These are phyloP conservation scores for Trichoderma sp. DNA, from an alignment of 2,329 filamentous ascomycete species.

Conservation along the genomic window DNA sequence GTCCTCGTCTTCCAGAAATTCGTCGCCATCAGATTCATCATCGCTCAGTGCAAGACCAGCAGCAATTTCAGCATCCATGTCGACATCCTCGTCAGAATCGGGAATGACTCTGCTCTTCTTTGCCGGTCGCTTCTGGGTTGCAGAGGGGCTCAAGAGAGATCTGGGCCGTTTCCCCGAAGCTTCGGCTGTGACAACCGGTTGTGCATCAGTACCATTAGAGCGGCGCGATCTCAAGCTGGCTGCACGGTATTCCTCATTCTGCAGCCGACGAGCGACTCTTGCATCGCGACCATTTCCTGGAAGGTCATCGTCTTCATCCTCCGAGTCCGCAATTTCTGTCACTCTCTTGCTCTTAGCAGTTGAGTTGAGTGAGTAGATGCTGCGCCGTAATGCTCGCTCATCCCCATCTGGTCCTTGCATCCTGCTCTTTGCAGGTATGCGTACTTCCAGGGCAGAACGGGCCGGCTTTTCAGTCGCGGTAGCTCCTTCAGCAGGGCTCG, in stretches of 20 bases:
- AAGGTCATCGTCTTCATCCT: constrained; percentile 40
- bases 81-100: constrained; percentile 40
- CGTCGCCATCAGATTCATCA: constrained; percentile 28
- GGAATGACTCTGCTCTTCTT: constrained; percentile 40
- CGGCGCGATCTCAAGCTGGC: constrained; percentile 20
- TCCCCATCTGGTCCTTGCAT: constrained; percentile 31
- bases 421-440: constrained; percentile 33
- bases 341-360: constrained; percentile 47
- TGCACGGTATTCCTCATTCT: constrained; percentile 39
- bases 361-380: constrained; percentile 52
- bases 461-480: constrained; percentile 8
- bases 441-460: constrained; percentile 37
- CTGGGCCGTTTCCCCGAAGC: constrained; percentile 35
- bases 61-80: constrained; percentile 41
- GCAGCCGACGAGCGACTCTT: constrained; percentile 41
- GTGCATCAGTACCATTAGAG: constrained; percentile 3
- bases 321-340: constrained; percentile 46
- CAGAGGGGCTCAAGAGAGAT: constrained; percentile 31
- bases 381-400: constrained; percentile 43
- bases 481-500: constrained; percentile 39
- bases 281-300: constrained; percentile 37
- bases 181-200: constrained; percentile 24
- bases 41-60: constrained; percentile 32
- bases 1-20: constrained; percentile 23
- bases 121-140: constrained; percentile 32